A percentile compares a stretch with the other conserved stretches of the same genome.
These are phyloP conservation scores for Colletotrichum sp. DNA, from an alignment of 2,329 filamentous ascomycete species.

Conservation along the genomic window DNA sequence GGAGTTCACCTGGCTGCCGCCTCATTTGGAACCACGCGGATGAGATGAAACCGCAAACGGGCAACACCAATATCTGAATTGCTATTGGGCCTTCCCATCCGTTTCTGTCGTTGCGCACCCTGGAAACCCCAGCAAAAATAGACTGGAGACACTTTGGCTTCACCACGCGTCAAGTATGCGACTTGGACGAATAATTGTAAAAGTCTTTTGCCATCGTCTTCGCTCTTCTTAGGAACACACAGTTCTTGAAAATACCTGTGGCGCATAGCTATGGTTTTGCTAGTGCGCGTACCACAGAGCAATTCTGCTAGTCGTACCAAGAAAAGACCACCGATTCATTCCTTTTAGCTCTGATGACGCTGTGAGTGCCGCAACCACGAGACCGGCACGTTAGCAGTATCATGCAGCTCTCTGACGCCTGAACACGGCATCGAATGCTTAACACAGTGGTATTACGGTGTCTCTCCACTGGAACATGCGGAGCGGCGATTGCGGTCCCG, in stretches of 20 bases:
- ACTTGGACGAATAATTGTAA: neutral
- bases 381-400: neutral
- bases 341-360: neutral
- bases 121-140: neutral
- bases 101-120: neutral
- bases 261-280: neutral
- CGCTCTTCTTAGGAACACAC: neutral
- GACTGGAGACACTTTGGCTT: neutral
- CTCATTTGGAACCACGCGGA: neutral
- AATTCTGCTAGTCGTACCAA: neutral
- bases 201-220: neutral
- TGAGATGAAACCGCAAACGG: slow-evolving; percentile 5
- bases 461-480: neutral
- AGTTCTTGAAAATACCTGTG: neutral
- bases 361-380: neutral
- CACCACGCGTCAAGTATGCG: neutral
- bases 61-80: neutral
- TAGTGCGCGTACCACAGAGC: neutral
- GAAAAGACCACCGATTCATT: neutral
- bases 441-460: neutral
- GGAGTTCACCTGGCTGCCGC: neutral
- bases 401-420: neutral
- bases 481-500: slow-evolving; percentile 13
- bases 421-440: neutral
- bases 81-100: neutral